Conservation (phyloP, 1,139 yeast genomes). For the Blastobotrys malaysiensis region DNA sequence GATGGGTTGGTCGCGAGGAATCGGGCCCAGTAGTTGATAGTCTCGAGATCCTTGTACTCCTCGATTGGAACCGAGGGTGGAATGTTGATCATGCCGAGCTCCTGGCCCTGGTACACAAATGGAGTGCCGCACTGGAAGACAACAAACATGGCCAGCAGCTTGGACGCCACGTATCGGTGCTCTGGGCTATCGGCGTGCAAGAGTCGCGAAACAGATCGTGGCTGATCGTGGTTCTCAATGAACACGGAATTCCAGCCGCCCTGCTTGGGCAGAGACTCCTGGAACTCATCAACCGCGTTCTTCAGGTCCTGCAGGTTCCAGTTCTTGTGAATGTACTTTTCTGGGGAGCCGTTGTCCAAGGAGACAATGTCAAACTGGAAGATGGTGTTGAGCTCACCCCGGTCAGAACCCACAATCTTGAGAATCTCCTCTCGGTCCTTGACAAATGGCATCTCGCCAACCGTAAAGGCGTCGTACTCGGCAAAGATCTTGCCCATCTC, state of each 20-base stretch:
- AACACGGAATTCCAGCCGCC: constrained; percentile 60
- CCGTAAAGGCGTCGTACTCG: constrained; percentile 51
- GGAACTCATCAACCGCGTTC: constrained; percentile 36
- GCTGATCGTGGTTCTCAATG: constrained; percentile 56
- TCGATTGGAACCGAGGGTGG: constrained; percentile 40
- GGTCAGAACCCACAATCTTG: constrained; percentile 45
- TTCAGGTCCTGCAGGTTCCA: constrained; percentile 43
- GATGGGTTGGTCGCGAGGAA: constrained; percentile 35
- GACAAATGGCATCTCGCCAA: constrained; percentile 43
- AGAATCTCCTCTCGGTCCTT: constrained; percentile 36
- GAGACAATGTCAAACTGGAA: constrained; percentile 45
- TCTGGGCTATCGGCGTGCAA: constrained; percentile 40
- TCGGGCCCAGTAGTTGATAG: constrained; percentile 39
- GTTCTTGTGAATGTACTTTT: constrained; percentile 36
- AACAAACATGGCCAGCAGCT: constrained; percentile 45
- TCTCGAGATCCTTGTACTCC: constrained; percentile 18
- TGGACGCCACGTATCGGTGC: constrained; percentile 39
- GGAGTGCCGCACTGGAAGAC: constrained; percentile 50
- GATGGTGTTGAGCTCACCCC: constrained; percentile 48
- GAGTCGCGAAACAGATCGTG: constrained; percentile 49
- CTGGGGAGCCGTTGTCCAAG: constrained; percentile 16
- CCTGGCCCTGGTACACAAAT: constrained; percentile 53
- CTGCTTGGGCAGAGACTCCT: constrained; percentile 42
- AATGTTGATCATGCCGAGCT: constrained; percentile 51
- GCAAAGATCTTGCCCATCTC: constrained; percentile 45